Evolutionary conservation across 2,329 filamentous ascomycete species (phyloP).

Genomic region (Fusarium mexicanum): DNA sequence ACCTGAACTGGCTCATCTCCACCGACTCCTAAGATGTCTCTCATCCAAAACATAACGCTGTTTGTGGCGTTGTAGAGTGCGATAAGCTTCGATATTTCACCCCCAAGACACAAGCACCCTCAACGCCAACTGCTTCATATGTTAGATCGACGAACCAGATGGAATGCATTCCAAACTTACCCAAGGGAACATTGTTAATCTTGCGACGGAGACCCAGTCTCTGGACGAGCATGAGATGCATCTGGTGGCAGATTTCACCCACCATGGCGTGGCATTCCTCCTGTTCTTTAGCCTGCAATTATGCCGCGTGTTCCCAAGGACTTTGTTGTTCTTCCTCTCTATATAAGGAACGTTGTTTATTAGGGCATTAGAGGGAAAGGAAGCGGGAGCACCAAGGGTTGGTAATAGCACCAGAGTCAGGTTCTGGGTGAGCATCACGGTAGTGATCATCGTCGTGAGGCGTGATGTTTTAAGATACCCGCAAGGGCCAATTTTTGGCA

Average conservation of each 20-base stretch:
- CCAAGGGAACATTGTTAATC: neutral
- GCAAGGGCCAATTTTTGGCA: neutral
- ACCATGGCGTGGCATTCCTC: neutral
- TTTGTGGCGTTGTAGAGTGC: neutral
- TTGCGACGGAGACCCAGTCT: neutral
- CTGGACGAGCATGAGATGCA: neutral
- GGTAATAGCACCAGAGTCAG: neutral
- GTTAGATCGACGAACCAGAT: neutral
- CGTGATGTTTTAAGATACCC: neutral
- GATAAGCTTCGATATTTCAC: no score
- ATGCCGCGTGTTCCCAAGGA: neutral
- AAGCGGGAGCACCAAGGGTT: neutral
- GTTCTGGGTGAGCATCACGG: neutral
- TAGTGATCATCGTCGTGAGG: neutral
- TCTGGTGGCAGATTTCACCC: neutral
- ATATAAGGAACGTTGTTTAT: neutral
- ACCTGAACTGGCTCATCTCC: neutral
- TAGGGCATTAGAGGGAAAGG: neutral
- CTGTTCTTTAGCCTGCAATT: neutral
- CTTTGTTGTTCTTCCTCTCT: neutral
- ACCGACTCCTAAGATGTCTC: neutral
- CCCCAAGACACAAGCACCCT: neutral
- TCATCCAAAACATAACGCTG: neutral
- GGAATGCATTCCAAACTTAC: neutral
- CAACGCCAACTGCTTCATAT: neutral